A percentile compares a stretch with the other conserved stretches of the same genome.
These are phyloP conservation scores for Candida pseudoglaebosa DNA, from an alignment of 805 yeast genomes.

Conservation along the genomic window DNA sequence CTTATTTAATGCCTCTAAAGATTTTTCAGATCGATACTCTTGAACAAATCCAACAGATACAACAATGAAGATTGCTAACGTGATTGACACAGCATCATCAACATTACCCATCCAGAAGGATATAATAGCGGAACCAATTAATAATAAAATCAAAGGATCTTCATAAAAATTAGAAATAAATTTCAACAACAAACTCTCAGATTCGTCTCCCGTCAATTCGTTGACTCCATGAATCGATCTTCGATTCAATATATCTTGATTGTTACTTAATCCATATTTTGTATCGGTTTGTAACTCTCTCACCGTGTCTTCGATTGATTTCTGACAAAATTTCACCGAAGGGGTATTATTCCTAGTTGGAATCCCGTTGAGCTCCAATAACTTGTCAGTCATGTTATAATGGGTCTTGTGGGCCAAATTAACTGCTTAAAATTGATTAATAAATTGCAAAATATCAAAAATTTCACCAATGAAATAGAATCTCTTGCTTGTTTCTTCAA, in stretches of 20 bases:
- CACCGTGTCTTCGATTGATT: slow-evolving; percentile 64
- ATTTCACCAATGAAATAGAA: background rate
- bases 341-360: slow-evolving; percentile 39
- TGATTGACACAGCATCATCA: slow-evolving; percentile 92
- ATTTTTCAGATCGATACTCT: slow-evolving; percentile 93
- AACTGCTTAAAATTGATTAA: too few species aligned
- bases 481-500: too few species aligned
- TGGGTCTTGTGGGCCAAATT: too few species aligned
- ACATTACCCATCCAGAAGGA: slow-evolving; percentile 92
- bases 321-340: slow-evolving; percentile 59
- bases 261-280: slow-evolving; percentile 56
- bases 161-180: slow-evolving; percentile 79
- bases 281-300: slow-evolving; percentile 59
- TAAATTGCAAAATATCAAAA: too few species aligned
- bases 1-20: slow-evolving; percentile 86
- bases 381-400: slow-evolving; percentile 46
- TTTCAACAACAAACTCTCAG: slow-evolving; percentile 66
- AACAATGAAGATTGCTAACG: slow-evolving; percentile 87
- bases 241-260: slow-evolving; percentile 69
- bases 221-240: slow-evolving; percentile 76
- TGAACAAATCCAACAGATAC: slow-evolving; percentile 97
- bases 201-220: slow-evolving; percentile 73
- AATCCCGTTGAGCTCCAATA: slow-evolving; percentile 25
- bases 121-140: slow-evolving; percentile 85
- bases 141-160: slow-evolving; percentile 83